Percentiles rank a stretch among this genome's conserved stretches.
These are phyloP conservation scores for Termitomyces sp. DNA, from an alignment of 768 basidiomycete species.

Conservation along the genomic window DNA sequence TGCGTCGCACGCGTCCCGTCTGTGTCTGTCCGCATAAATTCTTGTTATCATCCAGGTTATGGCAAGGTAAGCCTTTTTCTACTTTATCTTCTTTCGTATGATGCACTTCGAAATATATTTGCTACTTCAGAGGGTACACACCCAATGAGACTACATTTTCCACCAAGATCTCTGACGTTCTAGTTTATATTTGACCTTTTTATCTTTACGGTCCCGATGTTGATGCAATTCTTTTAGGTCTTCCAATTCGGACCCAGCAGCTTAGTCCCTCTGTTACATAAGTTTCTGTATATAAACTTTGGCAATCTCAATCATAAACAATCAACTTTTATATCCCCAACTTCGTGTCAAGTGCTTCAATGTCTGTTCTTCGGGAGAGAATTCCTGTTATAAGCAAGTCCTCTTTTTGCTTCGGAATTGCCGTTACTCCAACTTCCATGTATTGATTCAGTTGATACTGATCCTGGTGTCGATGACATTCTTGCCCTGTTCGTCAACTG, in stretches of 20 bases:
- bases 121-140: slow-evolving; percentile 79
- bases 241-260: background rate
- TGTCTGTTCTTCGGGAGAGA: slow-evolving; percentile 4
- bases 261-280: background rate
- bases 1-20: background rate
- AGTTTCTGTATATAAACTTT: background rate
- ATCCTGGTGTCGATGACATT: slow-evolving; percentile 82
- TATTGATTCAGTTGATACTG: slow-evolving; percentile 63
- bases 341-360: background rate
- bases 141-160: slow-evolving; percentile 73
- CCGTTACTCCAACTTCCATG: background rate
- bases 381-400: slow-evolving; percentile 66
- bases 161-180: slow-evolving; percentile 77
- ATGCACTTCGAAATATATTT: slow-evolving; percentile 58
- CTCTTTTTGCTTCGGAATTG: background rate
- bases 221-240: background rate
- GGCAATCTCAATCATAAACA: background rate
- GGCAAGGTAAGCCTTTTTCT: slow-evolving; percentile 4
- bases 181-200: slow-evolving; percentile 18
- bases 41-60: too few species aligned
- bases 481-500: slow-evolving; percentile 58
- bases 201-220: background rate
- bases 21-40: too few species aligned
- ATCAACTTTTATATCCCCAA: background rate
- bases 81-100: slow-evolving; percentile 15